Conservation (phyloP, 192 early-diverging fungal genomes). For the Coemansia sp. region DNA sequence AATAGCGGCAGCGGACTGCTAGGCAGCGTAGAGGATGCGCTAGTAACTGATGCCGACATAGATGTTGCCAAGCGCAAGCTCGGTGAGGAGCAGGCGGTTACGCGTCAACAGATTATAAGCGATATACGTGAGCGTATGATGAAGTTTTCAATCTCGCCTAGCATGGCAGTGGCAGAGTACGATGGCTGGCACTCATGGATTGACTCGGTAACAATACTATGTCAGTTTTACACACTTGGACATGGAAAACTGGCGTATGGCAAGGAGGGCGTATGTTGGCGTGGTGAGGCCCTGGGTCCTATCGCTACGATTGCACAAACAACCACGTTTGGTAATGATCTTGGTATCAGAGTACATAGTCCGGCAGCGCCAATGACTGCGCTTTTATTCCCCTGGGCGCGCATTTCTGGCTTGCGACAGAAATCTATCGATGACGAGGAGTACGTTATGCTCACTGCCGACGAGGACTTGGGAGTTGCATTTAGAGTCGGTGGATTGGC, state of each 20-base stretch:
- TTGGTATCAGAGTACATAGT: not conserved
- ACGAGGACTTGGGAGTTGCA: conserved; percentile 46
- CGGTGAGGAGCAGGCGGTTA: conserved; percentile 30
- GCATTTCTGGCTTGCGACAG: conserved; percentile 25
- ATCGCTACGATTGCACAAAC: conserved; percentile 24
- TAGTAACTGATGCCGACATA: conserved; percentile 39
- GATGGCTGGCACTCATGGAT: not conserved
- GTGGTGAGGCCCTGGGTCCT: conserved; percentile 26
- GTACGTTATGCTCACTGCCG: conserved; percentile 41
- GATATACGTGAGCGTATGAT: conserved; percentile 38
- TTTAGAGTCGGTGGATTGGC: conserved; percentile 9
- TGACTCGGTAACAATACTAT: conserved; percentile 30
- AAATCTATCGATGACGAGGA: conserved; percentile 35
- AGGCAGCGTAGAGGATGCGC: conserved; percentile 44
- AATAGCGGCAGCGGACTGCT: conserved; percentile 15
- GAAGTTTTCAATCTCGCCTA: conserved; percentile 11
- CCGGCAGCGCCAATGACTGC: not conserved
- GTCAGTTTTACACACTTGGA: conserved; percentile 49
- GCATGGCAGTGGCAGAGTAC: not conserved
- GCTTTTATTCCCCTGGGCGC: conserved; percentile 41
- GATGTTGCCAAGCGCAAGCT: conserved; percentile 40
- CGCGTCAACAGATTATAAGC: conserved; percentile 49
- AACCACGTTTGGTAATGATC: not conserved
- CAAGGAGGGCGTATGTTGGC: conserved; percentile 18
- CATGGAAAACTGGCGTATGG: conserved; percentile 25